These are phyloP conservation scores for Taiwanofungus camphoratus DNA, from an alignment of 1,284 basidiomycete genomes.

Conservation along the genomic window DNA sequence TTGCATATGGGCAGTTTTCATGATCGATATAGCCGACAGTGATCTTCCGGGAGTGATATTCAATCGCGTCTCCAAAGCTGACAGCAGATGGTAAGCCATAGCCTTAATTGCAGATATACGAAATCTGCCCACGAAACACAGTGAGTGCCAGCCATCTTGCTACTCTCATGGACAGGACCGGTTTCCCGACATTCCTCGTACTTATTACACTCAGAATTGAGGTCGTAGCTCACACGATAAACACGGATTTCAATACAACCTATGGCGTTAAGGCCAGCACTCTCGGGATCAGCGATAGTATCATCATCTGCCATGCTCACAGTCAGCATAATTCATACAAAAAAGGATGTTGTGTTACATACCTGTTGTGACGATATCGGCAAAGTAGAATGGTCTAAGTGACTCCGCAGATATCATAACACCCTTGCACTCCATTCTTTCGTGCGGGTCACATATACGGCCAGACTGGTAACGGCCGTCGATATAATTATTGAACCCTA, in stretches of 20 bases:
- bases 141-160: slow-evolving; percentile 10
- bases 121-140: slow-evolving; percentile 4
- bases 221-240: background rate
- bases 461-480: background rate
- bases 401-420: background rate
- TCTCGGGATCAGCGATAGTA: background rate
- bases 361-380: background rate
- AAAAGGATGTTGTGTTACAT: background rate
- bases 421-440: background rate
- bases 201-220: background rate
- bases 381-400: background rate
- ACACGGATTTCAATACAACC: background rate
- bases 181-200: background rate
- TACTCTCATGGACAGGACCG: slow-evolving; percentile 9
- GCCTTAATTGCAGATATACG: background rate
- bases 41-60: background rate
- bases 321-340: background rate
- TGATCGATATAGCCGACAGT: background rate
- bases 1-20: slow-evolving; percentile 4
- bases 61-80: background rate
- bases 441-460: background rate
- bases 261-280: background rate
- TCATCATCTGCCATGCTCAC: background rate
- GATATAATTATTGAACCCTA: background rate
- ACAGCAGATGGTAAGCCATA: background rate